Evolutionary conservation across 1,139 yeast genomes (phyloP).

Genomic region (Komagataea norvegica): DNA sequence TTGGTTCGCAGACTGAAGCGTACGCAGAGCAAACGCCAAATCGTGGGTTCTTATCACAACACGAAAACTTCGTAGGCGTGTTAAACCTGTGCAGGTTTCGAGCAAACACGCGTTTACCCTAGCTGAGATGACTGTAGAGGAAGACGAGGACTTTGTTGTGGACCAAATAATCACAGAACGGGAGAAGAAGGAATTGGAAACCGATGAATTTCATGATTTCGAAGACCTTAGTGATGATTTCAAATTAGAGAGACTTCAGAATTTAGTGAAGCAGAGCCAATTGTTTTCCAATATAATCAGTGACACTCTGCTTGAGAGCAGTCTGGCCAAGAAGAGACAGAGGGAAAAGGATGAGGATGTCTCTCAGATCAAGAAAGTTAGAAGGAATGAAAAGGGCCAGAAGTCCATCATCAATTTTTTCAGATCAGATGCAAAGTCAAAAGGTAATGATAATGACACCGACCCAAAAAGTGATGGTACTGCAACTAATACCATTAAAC

Average conservation of each 20-base stretch:
- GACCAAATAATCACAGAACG: constrained; percentile 23
- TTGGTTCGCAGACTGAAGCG: too few species aligned
- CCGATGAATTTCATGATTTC: constrained; percentile 38
- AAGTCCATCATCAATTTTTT: constrained; percentile 25
- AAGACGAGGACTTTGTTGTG: constrained; percentile 22
- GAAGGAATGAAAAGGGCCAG: constrained; percentile 2
- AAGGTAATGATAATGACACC: constrained; percentile 21
- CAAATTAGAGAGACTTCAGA: constrained; percentile 61
- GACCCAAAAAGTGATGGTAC: constrained; percentile 4
- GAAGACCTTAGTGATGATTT: constrained; percentile 35
- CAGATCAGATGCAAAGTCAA: constrained; percentile 15
- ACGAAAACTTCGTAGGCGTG: neutral
- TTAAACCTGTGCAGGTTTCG: neutral
- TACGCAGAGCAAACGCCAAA: too few species aligned
- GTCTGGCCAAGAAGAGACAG: constrained; percentile 30
- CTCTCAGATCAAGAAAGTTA: constrained; percentile 18
- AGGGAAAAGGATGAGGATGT: constrained; percentile 27
- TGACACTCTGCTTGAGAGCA: constrained; percentile 58
- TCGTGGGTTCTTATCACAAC: too few species aligned
- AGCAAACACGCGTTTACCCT: neutral
- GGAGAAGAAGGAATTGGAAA: constrained; percentile 9
- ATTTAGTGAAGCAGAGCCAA: constrained; percentile 76
- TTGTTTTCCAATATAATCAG: constrained; percentile 80
- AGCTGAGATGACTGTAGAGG: constrained; percentile 18
- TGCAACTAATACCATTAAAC: constrained; percentile 32